These are phyloP conservation scores for Boletus rubescentipes DNA, from an alignment of 768 basidiomycete species.

Conservation along the genomic window DNA sequence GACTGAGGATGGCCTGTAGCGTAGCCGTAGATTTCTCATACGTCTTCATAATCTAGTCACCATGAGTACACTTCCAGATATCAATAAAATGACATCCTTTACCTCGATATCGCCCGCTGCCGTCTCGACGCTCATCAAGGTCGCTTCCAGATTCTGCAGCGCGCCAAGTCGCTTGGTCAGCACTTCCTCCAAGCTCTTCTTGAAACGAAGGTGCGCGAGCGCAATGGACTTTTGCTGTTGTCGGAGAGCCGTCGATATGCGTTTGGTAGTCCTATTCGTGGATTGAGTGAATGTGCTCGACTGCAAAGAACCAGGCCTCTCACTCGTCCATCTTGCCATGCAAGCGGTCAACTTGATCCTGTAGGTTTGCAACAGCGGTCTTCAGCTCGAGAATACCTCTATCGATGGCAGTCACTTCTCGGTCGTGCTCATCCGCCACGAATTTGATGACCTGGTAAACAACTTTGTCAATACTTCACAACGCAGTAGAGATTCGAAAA, in stretches of 20 bases:
- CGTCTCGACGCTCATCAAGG: constrained; percentile 78
- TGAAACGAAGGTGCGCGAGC: constrained; percentile 72
- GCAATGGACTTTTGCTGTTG: constrained; percentile 75
- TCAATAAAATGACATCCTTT: constrained; percentile 16
- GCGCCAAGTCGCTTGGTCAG: constrained; percentile 73
- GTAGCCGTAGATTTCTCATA: constrained; percentile 85
- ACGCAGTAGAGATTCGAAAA: not conserved
- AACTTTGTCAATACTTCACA: not conserved
- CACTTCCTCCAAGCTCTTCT: constrained; percentile 78
- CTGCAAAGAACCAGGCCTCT: constrained; percentile 12
- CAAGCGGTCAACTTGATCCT: constrained; percentile 65
- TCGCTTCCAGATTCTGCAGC: constrained; percentile 70
- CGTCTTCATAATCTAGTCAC: constrained; percentile 71
- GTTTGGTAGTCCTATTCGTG: constrained; percentile 56
- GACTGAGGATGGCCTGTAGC: constrained; percentile 68
- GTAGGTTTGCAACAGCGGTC: constrained; percentile 63
- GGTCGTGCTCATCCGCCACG: constrained; percentile 36
- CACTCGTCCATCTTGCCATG: constrained; percentile 76
- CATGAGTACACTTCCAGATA: not conserved
- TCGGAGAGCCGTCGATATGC: constrained; percentile 63
- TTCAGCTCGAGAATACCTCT: constrained; percentile 80
- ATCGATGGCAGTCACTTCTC: constrained; percentile 74
- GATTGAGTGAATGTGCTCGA: not conserved
- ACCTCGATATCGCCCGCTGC: constrained; percentile 92
- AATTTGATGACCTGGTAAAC: constrained; percentile 80